Conservation (phyloP, 352 stramenopile species). For the Pythium pyrilobum region DNA sequence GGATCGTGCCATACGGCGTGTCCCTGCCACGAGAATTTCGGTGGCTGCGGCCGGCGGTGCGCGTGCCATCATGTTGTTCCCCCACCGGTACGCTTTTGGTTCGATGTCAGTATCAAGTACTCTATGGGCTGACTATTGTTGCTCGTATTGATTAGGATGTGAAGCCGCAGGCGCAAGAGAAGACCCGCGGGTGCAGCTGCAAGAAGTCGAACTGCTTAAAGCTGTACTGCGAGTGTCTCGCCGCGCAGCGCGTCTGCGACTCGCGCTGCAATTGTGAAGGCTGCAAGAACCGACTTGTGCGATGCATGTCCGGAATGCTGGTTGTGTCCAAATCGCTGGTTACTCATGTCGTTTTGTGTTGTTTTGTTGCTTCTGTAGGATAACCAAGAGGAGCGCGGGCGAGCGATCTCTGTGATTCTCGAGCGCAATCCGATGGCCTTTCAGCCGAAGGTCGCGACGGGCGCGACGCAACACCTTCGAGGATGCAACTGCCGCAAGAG, state of each 20-base stretch:
- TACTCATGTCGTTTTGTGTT: not conserved
- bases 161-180: constrained; percentile 26
- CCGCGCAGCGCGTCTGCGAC: constrained; percentile 61
- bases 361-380: constrained; percentile 16
- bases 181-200: constrained; percentile 89
- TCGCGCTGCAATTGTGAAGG: constrained; percentile 72
- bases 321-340: not conserved
- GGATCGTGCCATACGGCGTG: constrained; percentile 39
- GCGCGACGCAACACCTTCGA: constrained; percentile 81
- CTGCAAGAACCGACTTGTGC: constrained; percentile 65
- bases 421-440: constrained; percentile 93
- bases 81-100: not conserved
- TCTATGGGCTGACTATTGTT: too few species aligned
- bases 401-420: constrained; percentile 86
- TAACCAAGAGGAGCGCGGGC: constrained; percentile 55
- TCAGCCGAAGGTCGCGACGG: constrained; percentile 89
- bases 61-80: constrained; percentile 17
- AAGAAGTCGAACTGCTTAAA: constrained; percentile 98
- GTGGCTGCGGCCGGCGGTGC: constrained; percentile 35
- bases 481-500: constrained; percentile 96
- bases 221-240: constrained; percentile 86
- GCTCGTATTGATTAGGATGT: not conserved
- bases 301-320: not conserved
- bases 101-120: not conserved
- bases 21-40: constrained; percentile 37